Conservation (phyloP, 2,329 filamentous ascomycete species). For the Fusarium napiforme region DNA sequence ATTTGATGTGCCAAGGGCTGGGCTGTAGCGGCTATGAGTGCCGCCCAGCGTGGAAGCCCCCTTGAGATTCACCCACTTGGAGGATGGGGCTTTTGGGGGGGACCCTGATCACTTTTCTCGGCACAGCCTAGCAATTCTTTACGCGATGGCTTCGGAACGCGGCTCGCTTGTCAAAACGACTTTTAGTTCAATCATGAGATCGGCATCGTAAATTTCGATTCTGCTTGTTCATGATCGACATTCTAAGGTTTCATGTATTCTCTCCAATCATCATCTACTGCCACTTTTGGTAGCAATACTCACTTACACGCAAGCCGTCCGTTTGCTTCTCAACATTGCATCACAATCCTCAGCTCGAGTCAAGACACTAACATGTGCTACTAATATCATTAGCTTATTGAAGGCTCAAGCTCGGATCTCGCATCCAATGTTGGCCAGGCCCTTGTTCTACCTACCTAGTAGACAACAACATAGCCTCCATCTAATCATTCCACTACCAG, state of each 20-base stretch:
- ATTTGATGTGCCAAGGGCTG: conserved; percentile 35
- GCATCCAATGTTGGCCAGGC: neutral
- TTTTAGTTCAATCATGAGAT: neutral
- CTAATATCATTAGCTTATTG: neutral
- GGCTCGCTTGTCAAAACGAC: conserved; percentile 8
- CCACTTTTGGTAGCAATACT: neutral
- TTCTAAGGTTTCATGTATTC: neutral
- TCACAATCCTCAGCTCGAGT: neutral
- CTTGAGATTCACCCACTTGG: conserved; percentile 2
- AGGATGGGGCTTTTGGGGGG: neutral
- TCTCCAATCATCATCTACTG: neutral
- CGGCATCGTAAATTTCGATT: neutral
- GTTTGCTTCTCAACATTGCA: neutral
- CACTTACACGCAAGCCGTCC: neutral
- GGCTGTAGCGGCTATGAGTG: conserved; percentile 29
- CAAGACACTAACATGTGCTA: neutral
- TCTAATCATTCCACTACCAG: neutral
- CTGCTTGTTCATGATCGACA: neutral
- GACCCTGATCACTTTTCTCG: conserved; percentile 24
- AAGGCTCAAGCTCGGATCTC: neutral
- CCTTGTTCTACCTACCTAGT: neutral
- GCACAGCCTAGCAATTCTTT: conserved; percentile 7
- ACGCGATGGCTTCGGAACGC: conserved; percentile 30
- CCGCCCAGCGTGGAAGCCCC: conserved; percentile 19
- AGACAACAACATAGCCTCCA: neutral